These are phyloP conservation scores for Mychonastes homosphaera DNA, from an alignment of 139 green algal genomes.

Conservation along the genomic window DNA sequence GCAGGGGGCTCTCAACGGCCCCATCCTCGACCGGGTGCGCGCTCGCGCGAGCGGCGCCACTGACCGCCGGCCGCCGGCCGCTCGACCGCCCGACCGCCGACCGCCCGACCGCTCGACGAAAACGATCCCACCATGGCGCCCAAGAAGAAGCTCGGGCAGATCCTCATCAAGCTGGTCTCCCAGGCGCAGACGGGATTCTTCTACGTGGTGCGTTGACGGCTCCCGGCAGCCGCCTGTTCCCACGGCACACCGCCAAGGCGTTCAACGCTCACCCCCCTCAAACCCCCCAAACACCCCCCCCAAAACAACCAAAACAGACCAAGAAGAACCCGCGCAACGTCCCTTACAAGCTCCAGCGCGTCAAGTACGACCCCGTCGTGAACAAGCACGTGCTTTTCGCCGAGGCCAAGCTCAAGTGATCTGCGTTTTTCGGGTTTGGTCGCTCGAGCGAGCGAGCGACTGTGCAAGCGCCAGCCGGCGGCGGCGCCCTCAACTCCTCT, in stretches of 20 bases:
- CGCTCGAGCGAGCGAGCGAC: too few relatives aligned
- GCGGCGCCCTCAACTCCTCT: too few relatives aligned
- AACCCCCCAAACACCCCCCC: background rate
- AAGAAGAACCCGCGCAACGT: constrained; percentile 25
- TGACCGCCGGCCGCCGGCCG: too few relatives aligned
- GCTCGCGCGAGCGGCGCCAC: too few relatives aligned
- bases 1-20: too few relatives aligned
- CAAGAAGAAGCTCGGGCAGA: constrained; percentile 27
- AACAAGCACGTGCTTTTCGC: constrained; percentile 68
- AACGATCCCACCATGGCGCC: constrained; percentile 17
- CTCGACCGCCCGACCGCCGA: too few relatives aligned
- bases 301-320: background rate
- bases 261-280: background rate
- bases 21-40: too few relatives aligned
- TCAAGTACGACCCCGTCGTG: constrained; percentile 75
- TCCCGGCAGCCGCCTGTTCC: background rate
- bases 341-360: constrained; percentile 67
- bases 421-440: too few relatives aligned
- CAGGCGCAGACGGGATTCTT: too few relatives aligned
- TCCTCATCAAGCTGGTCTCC: constrained; percentile 51
- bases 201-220: too few relatives aligned
- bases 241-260: background rate
- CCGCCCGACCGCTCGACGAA: too few relatives aligned
- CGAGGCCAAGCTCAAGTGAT: constrained; percentile 71
- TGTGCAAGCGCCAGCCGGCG: too few relatives aligned